Evolutionary conservation across 192 early-diverging fungal species (phyloP), one percentile per base, ranked within the genome.

Genomic region (Umbelopsis sp.): DNA sequence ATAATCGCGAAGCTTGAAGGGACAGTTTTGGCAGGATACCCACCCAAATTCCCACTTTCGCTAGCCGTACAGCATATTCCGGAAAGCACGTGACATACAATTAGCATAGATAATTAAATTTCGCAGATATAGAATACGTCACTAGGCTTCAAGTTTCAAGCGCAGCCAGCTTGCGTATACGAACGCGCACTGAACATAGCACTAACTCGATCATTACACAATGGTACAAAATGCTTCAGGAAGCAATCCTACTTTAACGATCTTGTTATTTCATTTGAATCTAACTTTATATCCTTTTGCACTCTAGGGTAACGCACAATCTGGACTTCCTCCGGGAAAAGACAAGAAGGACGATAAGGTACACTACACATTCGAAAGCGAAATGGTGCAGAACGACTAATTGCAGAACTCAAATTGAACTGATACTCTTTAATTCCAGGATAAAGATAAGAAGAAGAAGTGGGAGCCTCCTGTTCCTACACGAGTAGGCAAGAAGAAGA

Each of bases 401-500:
- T 43, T 45, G 17, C 38, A 38, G 11, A 34, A 3, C n/a, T 26
- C 44, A 69, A 69, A 43, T 12, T 75, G 14, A 17, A 32, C 45
- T 51, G 2, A 41, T 41, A 22, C 9, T 52, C 12, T 80, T 45
- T 9, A 66, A 11, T 65, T 6, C 21, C 54, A 89, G 83, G 82
- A 90, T 31, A 87, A 94, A 65, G 87, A 93, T 74, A 86, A 92
- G 81, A 95, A 98, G 92, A 94, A 96, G 75, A 95, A 97, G 86
- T 99, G 95, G 94, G 96, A 98, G 84, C 98, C 96, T 38, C 97
- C 98, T 24, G 85, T 98, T 51, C 97, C 98, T 17, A 99, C 98
- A n/a, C 92, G 95, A 59, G 95, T 98, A 21, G 97, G 98, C 70
- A 97, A 98, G 86, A 96, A 96, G 89, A 99, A 99, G 92, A 91